A percentile compares a stretch with the other conserved stretches of the same genome.
These are phyloP conservation scores for Cercospora sojina DNA, from an alignment of 2,329 filamentous ascomycete species.

Conservation along the genomic window DNA sequence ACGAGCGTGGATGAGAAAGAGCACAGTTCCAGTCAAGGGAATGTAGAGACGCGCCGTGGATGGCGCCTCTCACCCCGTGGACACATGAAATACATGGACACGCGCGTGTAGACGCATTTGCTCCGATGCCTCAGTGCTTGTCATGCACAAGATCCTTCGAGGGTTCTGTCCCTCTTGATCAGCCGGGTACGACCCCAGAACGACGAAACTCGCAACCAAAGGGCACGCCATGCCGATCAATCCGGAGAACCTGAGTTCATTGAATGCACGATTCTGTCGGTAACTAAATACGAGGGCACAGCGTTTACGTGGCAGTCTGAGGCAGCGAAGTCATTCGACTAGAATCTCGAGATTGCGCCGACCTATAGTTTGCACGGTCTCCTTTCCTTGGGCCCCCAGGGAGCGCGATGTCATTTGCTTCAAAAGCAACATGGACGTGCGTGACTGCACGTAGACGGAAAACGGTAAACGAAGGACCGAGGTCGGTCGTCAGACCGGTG, in stretches of 20 bases:
- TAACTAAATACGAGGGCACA: not conserved
- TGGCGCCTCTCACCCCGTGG: not conserved
- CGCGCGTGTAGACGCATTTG: not conserved
- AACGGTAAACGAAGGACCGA: not conserved
- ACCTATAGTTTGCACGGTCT: not conserved
- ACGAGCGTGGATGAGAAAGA: constrained; percentile 5
- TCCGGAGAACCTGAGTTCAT: not conserved
- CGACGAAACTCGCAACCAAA: not conserved
- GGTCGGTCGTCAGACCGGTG: not conserved
- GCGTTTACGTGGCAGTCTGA: not conserved
- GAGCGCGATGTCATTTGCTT: not conserved
- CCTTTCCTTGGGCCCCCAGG: not conserved
- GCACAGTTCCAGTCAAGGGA: not conserved
- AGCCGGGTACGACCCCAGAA: not conserved
- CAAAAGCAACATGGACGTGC: not conserved
- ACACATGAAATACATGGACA: not conserved
- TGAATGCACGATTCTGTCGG: not conserved
- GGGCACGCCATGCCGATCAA: not conserved
- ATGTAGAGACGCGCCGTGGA: not conserved
- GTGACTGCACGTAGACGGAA: not conserved
- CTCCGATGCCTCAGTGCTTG: not conserved
- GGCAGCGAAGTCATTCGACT: not conserved
- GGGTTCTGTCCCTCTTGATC: not conserved
- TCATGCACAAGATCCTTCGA: not conserved
- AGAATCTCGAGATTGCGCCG: not conserved